These are phyloP conservation scores for Aspergillus fructus DNA, from an alignment of 2,329 filamentous ascomycete species.

Conservation along the genomic window DNA sequence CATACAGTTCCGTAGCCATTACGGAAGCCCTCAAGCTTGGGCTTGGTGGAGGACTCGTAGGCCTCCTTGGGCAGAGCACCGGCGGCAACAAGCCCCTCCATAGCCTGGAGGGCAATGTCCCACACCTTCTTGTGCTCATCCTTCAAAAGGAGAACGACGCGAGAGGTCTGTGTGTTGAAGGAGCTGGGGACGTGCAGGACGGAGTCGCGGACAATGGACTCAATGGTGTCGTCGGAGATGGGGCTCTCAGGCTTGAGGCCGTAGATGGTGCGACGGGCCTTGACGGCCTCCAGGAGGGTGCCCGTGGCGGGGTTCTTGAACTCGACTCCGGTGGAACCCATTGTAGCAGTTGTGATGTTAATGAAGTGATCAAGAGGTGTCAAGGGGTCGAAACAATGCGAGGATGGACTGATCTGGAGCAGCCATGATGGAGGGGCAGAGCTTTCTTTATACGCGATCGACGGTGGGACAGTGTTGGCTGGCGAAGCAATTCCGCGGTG, in stretches of 20 bases:
- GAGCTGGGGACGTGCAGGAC: constrained; percentile 70
- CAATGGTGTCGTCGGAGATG: constrained; percentile 33
- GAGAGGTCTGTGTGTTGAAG: constrained; percentile 85
- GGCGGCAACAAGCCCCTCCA: constrained; percentile 42
- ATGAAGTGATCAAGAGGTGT: too few species aligned
- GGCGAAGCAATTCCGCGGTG: not conserved
- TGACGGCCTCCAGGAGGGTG: constrained; percentile 31
- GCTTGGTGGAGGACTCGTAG: constrained; percentile 47
- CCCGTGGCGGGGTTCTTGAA: constrained; percentile 34
- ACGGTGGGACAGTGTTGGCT: not conserved
- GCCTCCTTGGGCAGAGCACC: constrained; percentile 55
- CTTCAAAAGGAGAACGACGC: constrained; percentile 74
- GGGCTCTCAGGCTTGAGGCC: constrained; percentile 33
- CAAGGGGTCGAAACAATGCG: too few species aligned
- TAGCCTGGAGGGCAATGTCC: constrained; percentile 69
- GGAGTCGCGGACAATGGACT: constrained; percentile 37
- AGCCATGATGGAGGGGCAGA: not conserved
- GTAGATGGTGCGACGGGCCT: constrained; percentile 33
- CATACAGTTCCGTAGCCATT: constrained; percentile 72
- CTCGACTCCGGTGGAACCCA: constrained; percentile 34
- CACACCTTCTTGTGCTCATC: constrained; percentile 86
- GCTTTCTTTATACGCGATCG: not conserved
- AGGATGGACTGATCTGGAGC: constrained; percentile 1
- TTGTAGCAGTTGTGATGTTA: constrained; percentile 26
- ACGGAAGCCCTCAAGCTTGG: constrained; percentile 60